These are phyloP conservation scores for Tilletiaria anomala DNA, from an alignment of 1,284 basidiomycete species.

Conservation along the genomic window DNA sequence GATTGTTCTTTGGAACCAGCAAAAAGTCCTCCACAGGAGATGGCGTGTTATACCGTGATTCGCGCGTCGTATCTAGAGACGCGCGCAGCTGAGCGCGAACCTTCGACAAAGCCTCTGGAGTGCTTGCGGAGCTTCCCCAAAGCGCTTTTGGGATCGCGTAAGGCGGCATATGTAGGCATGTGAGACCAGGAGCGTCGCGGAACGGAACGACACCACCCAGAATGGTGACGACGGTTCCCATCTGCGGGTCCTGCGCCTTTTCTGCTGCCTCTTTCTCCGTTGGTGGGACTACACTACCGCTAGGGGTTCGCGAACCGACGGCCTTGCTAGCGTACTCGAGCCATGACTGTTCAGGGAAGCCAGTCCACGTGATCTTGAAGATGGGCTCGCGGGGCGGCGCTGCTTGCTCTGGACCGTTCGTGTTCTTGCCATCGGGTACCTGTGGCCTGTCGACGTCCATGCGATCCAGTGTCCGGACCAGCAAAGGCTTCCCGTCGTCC, in stretches of 20 bases:
- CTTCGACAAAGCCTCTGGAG: no score
- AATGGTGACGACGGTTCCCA: conserved; percentile 47
- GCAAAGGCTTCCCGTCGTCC: conserved; percentile 63
- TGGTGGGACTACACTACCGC: no score
- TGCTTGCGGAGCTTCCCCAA: no score
- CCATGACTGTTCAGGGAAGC: conserved; percentile 28
- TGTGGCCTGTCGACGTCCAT: conserved; percentile 27
- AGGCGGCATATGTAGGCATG: conserved; percentile 56
- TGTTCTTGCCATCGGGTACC: neutral
- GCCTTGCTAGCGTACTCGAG: conserved; percentile 15
- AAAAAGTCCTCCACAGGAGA: conserved; percentile 53
- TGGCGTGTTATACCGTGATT: conserved; percentile 48
- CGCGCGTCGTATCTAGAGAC: conserved; percentile 47
- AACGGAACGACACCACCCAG: conserved; percentile 51
- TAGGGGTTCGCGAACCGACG: conserved; percentile 2
- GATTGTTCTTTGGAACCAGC: conserved; percentile 55
- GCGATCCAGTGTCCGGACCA: conserved; percentile 47
- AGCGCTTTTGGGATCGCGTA: no score
- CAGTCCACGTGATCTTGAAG: conserved; percentile 68
- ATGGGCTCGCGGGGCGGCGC: conserved; percentile 53
- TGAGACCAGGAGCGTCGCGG: conserved; percentile 54
- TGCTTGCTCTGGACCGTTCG: neutral
- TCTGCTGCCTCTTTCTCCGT: neutral
- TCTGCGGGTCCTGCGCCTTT: neutral
- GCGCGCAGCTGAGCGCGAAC: no score